Evolutionary conservation across 2,329 filamentous ascomycete genomes (phyloP).

Genomic region (Penicillium sp.): DNA sequence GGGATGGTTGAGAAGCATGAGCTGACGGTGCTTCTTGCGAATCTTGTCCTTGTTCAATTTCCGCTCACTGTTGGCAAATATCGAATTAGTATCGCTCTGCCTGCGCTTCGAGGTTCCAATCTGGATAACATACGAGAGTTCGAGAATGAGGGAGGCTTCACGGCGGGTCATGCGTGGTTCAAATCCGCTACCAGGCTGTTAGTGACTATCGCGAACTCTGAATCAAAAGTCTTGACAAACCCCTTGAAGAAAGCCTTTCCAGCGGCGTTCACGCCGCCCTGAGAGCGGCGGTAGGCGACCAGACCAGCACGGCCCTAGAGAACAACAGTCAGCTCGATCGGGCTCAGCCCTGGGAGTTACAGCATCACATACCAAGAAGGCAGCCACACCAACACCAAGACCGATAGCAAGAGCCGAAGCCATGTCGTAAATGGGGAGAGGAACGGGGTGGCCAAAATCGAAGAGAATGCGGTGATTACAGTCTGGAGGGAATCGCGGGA

Average conservation of each 20-base stretch:
- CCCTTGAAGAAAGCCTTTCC: constrained; percentile 97
- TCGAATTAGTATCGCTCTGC: constrained; percentile 10
- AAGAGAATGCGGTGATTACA: constrained; percentile 9
- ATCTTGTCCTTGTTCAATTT: constrained; percentile 88
- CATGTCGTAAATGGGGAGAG: constrained; percentile 34
- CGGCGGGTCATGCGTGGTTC: constrained; percentile 90
- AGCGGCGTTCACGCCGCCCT: constrained; percentile 67
- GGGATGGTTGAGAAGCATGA: constrained; percentile 96
- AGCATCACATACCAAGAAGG: constrained; percentile 69
- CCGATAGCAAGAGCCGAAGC: constrained; percentile 47
- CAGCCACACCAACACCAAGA: constrained; percentile 57
- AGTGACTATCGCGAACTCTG: constrained; percentile 50
- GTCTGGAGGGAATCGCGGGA: constrained; percentile 27
- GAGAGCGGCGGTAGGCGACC: constrained; percentile 81
- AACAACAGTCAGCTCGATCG: constrained; percentile 17
- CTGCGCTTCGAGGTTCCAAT: neutral
- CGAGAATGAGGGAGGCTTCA: constrained; percentile 87
- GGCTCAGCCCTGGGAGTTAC: neutral
- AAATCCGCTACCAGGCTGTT: constrained; percentile 62
- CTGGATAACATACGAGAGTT: constrained; percentile 70
- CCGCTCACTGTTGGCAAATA: constrained; percentile 65
- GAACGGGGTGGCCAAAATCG: constrained; percentile 3
- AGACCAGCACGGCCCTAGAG: constrained; percentile 84
- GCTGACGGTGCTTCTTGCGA: constrained; percentile 88
- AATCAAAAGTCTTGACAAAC: constrained; percentile 23